Percentiles rank a stretch among this genome's conserved stretches.
These are phyloP conservation scores for Goffeauzyma gilvescens DNA, from an alignment of 768 basidiomycete genomes.

Conservation along the genomic window DNA sequence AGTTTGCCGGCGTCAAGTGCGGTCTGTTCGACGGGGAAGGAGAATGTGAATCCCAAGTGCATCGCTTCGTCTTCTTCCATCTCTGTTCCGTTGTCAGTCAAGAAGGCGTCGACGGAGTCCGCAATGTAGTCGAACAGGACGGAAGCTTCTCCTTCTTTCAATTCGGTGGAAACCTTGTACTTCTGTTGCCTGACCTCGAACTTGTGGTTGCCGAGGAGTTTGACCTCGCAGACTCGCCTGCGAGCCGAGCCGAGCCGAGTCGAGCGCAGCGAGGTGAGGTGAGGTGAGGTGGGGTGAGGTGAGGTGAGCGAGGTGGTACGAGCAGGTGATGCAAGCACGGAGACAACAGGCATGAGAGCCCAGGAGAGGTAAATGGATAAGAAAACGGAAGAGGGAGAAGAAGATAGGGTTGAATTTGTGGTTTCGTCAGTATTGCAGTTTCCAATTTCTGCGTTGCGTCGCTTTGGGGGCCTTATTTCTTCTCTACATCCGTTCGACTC, in stretches of 20 bases:
- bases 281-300: background rate
- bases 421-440: too few relatives aligned
- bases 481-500: too few relatives aligned
- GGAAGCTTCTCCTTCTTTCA: constrained; percentile 80
- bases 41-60: constrained; percentile 75
- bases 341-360: background rate
- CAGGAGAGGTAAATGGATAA: background rate
- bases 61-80: constrained; percentile 29
- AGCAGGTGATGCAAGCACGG: background rate
- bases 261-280: background rate
- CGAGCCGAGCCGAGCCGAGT: background rate
- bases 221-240: constrained; percentile 87
- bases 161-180: constrained; percentile 78
- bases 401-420: background rate
- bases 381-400: background rate
- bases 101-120: constrained; percentile 84
- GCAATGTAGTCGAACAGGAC: constrained; percentile 93
- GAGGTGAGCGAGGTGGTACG: background rate
- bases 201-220: constrained; percentile 69
- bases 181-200: constrained; percentile 87
- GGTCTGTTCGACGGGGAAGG: constrained; percentile 93
- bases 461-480: too few relatives aligned
- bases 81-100: constrained; percentile 44
- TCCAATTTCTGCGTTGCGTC: too few relatives aligned
- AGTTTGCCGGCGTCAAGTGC: constrained; percentile 77